Evolutionary conservation across 768 basidiomycete species (phyloP).

Genomic region (Russula griseocarnosa): DNA sequence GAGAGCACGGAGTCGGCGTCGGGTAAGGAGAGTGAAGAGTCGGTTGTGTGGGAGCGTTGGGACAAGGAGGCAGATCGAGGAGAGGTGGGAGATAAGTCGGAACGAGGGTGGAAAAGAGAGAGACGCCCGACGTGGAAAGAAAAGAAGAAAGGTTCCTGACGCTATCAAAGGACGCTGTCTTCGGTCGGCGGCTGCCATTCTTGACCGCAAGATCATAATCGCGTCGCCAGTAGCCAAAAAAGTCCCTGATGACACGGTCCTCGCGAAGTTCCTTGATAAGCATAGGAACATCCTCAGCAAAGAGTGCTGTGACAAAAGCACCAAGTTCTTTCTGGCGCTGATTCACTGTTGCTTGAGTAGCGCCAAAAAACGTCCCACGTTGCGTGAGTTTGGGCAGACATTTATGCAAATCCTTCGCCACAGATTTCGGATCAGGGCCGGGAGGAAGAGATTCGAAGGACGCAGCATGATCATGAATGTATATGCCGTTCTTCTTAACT

Average conservation of each 20-base stretch:
- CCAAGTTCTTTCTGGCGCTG: conserved; percentile 59
- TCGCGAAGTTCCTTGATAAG: conserved; percentile 63
- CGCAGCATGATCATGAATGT: conserved; percentile 68
- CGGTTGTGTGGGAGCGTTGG: neutral
- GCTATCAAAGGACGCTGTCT: conserved; percentile 25
- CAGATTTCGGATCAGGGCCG: conserved; percentile 71
- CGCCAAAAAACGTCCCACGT: conserved; percentile 68
- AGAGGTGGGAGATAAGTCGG: conserved; percentile 16
- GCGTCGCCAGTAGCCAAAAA: conserved; percentile 74
- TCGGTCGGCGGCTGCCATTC: conserved; percentile 29
- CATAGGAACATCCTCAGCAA: conserved; percentile 56
- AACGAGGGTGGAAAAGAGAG: conserved; percentile 33
- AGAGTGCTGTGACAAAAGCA: conserved; percentile 56
- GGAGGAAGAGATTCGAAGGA: conserved; percentile 84
- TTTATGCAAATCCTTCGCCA: conserved; percentile 65
- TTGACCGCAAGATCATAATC: conserved; percentile 61
- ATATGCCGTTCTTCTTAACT: conserved; percentile 64
- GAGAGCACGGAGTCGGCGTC: conserved; percentile 11
- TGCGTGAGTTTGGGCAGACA: conserved; percentile 65
- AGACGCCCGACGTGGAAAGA: conserved; percentile 45
- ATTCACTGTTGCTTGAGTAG: conserved; percentile 61
- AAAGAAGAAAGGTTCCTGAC: conserved; percentile 48
- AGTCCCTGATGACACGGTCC: conserved; percentile 58
- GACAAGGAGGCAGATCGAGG: conserved; percentile 15
- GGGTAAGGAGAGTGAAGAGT: conserved; percentile 8